Evolutionary conservation across 805 yeast species (phyloP).

Genomic region (Barnettozyma pratensis): DNA sequence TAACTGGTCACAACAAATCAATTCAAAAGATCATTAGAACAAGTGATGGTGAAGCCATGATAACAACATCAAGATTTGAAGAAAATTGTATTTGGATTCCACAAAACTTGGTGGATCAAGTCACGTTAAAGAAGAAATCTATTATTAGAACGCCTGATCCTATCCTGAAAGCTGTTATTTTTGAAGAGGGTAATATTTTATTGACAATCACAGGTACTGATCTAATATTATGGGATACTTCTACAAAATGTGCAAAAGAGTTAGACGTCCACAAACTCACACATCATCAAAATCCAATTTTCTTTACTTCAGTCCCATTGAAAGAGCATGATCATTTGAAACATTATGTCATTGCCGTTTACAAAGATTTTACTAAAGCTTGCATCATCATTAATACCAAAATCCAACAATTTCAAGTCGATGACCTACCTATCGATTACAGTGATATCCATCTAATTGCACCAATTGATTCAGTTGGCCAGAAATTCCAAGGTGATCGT

Average conservation of each 20-base stretch:
- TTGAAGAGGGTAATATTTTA: constrained; percentile 41
- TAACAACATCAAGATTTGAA: constrained; percentile 57
- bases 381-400: constrained; percentile 32
- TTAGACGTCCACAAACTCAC: constrained; percentile 12
- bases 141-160: constrained; percentile 41
- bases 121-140: constrained; percentile 35
- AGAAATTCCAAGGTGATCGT: constrained; percentile 28
- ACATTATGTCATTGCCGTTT: constrained; percentile 50
- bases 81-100: constrained; percentile 62
- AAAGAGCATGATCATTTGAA: constrained; percentile 25
- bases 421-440: constrained; percentile 32
- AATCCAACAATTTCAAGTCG: constrained; percentile 31
- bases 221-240: constrained; percentile 61
- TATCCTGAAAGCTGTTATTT: constrained; percentile 42
- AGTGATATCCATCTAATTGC: constrained; percentile 40
- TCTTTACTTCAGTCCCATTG: constrained; percentile 34
- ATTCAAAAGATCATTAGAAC: constrained; percentile 64
- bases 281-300: constrained; percentile 17
- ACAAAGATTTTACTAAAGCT: constrained; percentile 32
- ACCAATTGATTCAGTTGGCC: constrained; percentile 60
- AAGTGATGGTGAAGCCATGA: constrained; percentile 53
- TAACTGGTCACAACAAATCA: constrained; percentile 86
- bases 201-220: constrained; percentile 39
- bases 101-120: constrained; percentile 26
- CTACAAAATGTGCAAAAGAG: constrained; percentile 20